Percentiles rank a stretch among this genome's conserved stretches.
Conservation (phyloP, 2,329 filamentous ascomycete genomes). For the Fusarium virguliforme region DNA sequence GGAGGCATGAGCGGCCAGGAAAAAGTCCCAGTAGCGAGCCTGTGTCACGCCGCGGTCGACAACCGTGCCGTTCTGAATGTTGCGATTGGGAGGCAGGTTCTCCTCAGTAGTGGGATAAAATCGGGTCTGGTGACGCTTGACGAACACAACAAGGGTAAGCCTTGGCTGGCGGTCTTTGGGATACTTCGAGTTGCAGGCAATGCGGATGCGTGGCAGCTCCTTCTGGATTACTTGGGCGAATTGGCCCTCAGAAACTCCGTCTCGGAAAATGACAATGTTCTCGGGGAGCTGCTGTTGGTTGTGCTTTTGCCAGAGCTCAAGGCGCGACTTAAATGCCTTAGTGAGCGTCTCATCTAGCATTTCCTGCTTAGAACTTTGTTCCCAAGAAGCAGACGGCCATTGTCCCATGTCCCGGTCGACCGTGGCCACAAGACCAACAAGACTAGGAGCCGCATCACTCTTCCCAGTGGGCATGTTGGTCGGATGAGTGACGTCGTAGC, state of each 20-base stretch:
- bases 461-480: constrained; percentile 68
- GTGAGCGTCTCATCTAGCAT: constrained; percentile 76
- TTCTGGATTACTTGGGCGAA: constrained; percentile 77
- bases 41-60: constrained; percentile 89
- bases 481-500: constrained; percentile 92
- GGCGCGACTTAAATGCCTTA: constrained; percentile 74
- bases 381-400: constrained; percentile 82
- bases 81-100: constrained; percentile 69
- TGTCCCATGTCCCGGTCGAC: constrained; percentile 79
- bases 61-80: constrained; percentile 82
- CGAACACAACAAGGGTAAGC: constrained; percentile 83
- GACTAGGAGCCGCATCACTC: constrained; percentile 74
- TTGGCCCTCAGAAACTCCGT: constrained; percentile 91
- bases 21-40: constrained; percentile 86
- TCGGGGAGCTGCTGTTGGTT: constrained; percentile 73
- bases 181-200: constrained; percentile 76
- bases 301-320: constrained; percentile 74
- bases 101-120: constrained; percentile 80
- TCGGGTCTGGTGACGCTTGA: constrained; percentile 90
- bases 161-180: constrained; percentile 69
- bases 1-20: constrained; percentile 84
- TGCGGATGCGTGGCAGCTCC: constrained; percentile 78
- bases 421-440: constrained; percentile 86
- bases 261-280: constrained; percentile 88
- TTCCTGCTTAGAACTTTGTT: constrained; percentile 77